Conservation (phyloP, 108 stramenopile species). For the Mayamaea pseudoterrestris region DNA sequence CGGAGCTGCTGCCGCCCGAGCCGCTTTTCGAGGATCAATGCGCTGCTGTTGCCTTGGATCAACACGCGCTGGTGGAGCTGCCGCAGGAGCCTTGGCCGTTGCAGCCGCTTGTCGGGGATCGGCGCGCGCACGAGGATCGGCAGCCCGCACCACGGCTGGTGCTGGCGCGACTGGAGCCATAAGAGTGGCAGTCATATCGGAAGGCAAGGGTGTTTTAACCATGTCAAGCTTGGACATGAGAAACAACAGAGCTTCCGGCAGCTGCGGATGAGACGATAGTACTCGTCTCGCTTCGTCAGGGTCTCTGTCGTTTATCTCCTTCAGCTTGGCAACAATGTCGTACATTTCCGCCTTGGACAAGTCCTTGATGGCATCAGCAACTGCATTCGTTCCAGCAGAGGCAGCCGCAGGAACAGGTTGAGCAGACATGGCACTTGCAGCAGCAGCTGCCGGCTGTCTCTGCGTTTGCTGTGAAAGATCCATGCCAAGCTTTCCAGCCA, state of each 20-base stretch:
- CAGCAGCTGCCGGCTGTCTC: too few species aligned
- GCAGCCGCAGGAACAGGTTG: constrained; percentile 4
- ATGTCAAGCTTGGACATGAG: constrained; percentile 84
- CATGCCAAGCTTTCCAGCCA: constrained; percentile 86
- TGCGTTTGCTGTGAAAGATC: constrained; percentile 45
- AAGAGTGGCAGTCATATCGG: too few species aligned
- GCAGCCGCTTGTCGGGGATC: constrained; percentile 9
- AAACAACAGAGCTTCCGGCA: constrained; percentile 84
- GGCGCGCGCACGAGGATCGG: constrained; percentile 8
- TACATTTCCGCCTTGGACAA: constrained; percentile 89
- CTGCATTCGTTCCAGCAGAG: constrained; percentile 54
- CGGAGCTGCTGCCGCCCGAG: constrained; percentile 27
- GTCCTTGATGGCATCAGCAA: constrained; percentile 59
- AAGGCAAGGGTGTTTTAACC: constrained; percentile 81
- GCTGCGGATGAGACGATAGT: constrained; percentile 74
- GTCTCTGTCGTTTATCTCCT: constrained; percentile 82
- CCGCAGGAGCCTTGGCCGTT: constrained; percentile 17
- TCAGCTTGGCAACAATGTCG: constrained; percentile 78
- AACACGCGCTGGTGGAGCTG: constrained; percentile 12
- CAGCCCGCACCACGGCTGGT: constrained; percentile 6
- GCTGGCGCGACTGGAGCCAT: constrained; percentile 12
- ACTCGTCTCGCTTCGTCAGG: constrained; percentile 82
- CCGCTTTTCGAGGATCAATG: constrained; percentile 16
- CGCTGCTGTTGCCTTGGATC: constrained; percentile 23
- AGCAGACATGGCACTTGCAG: neutral